Evolutionary conservation across 345 rosid genomes (phyloP), one percentile per base, ranked within the genome.

Genomic region (Gossypium thurberi): DNA sequence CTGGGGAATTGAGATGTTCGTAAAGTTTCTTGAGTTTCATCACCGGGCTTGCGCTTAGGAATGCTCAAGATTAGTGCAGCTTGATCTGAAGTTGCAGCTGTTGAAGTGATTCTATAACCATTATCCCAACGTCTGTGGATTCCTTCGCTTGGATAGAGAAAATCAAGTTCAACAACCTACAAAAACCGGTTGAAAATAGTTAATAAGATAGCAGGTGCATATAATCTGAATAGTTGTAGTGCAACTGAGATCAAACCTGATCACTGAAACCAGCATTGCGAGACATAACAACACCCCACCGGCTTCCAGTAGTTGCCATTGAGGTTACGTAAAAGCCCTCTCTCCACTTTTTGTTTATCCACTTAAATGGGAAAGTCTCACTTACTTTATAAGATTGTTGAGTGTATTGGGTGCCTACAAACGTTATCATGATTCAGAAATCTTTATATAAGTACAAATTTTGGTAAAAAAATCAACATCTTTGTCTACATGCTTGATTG

Each of bases 281-380:
- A 81, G 99, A 96, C 99, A 96, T 91, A 65, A 96, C 99, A 69
- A 96, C 87, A 64, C 90, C 98, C 99, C 98, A 96, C 72, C 96
- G 84, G 73, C 84, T 93, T 67, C 98, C 98, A 66, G 99, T 91
- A 62, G 99, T 96, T 71, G 96, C 92, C 99, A 96, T 96, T 28
- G 98, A 82, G 76, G 99, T 96, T 13, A 96, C 98, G 58, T 89
- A 89, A 79, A 96, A 96, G 14, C 96, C 99, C 80, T 96, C 99
- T 84, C 90, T 91, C 99, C 99, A 96, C 80, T 96, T 96, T 82
- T 91, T 96, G 91, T 91, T 96, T 69, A 96, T 91, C 97, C 98
- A 96, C 80, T 96, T 93, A 76, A 86, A 96, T 2, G 99, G 99
- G 83, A 93, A 96, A 50, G 97, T 86, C 48, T 95, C 99, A 0